Base-by-base conservation (phyloP, 805 yeast genomes). In the Lipomyces japonicus region DNA sequence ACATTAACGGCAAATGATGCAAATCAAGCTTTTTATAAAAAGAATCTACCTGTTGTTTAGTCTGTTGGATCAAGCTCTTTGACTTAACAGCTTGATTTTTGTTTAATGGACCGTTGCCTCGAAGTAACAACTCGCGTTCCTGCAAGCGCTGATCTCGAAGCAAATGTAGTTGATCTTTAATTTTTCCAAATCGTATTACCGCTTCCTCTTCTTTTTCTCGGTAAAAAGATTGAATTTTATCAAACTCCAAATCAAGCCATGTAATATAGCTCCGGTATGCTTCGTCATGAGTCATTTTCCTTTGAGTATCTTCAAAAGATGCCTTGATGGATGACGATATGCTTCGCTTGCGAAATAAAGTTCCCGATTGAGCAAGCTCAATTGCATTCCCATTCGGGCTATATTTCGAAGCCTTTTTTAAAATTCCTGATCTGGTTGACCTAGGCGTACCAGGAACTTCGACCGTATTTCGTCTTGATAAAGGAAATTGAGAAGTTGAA, bases 161-260 rank as follows among this genome's bases (percentile, higher is more conserved):
- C 59, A 81, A 82, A 49, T 75, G 75, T 39, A 88, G 63, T 65
- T 87, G 95, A 58, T 79, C 85, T 62, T 84, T 85, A 21, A 87
- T 62, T 3, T 82, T 61, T 10, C 80, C 65, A 57, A 76, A 82
- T 50, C 91, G 71, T 49, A 77, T 78, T 39, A 79, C 72, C 1
- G 78, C 79, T 22, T 78, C 83, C 25, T 72, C 70, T 60, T 86
- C 95, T 57, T 75, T 79, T 26, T 75, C 78, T 39, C 64, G 70
- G 64, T 76, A 87, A 61, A 87, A 87, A 0, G 30, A 42, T 34
- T 84, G 80, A 6, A 86, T 82, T 64, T 80, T 84, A 3, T 45
- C 55, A 23, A 82, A 69, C 63, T 87, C 84, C 0, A 59, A 46
- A 47, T 84, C 83, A 3, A 87, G 73, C 95, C 95, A 87, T 2